Evolutionary conservation across 2,329 filamentous ascomycete species (phyloP).

Genomic region (Rutstroemia sp.): DNA sequence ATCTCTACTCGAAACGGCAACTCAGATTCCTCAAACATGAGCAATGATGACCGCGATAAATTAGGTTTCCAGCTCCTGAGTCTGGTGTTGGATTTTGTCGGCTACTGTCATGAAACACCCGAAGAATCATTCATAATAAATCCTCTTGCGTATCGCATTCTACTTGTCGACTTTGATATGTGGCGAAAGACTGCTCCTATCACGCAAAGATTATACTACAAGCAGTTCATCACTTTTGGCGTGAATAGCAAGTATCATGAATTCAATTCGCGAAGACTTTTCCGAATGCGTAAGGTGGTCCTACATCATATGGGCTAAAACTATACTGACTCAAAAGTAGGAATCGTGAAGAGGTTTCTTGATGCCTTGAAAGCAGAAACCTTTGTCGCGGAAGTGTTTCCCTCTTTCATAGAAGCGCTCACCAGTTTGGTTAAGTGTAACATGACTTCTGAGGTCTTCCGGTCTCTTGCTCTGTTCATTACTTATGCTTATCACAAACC

Average conservation of each 20-base stretch:
- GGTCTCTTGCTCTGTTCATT: constrained; percentile 83
- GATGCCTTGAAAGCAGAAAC: constrained; percentile 85
- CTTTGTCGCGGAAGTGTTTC: constrained; percentile 63
- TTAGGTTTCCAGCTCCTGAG: constrained; percentile 60
- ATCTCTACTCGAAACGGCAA: constrained; percentile 28
- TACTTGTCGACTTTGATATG: constrained; percentile 87
- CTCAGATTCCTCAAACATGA: constrained; percentile 33
- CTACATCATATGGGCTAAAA: neutral
- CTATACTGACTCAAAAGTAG: constrained; percentile 36
- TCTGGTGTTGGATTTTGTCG: constrained; percentile 77
- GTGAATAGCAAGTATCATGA: constrained; percentile 85
- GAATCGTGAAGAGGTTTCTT: constrained; percentile 81
- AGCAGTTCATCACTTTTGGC: constrained; percentile 82
- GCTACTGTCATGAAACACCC: constrained; percentile 73
- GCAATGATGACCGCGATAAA: constrained; percentile 46
- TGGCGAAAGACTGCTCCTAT: constrained; percentile 75
- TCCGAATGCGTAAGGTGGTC: constrained; percentile 71
- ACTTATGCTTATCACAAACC: constrained; percentile 77
- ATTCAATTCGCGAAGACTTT: constrained; percentile 82
- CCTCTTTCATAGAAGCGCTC: constrained; percentile 71
- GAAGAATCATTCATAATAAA: constrained; percentile 92
- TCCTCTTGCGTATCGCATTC: constrained; percentile 83
- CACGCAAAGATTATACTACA: constrained; percentile 85
- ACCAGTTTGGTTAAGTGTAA: constrained; percentile 73
- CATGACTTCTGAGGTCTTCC: constrained; percentile 75